Base-by-base conservation (phyloP, 2,329 filamentous ascomycete species). In the Oidium heveae region DNA sequence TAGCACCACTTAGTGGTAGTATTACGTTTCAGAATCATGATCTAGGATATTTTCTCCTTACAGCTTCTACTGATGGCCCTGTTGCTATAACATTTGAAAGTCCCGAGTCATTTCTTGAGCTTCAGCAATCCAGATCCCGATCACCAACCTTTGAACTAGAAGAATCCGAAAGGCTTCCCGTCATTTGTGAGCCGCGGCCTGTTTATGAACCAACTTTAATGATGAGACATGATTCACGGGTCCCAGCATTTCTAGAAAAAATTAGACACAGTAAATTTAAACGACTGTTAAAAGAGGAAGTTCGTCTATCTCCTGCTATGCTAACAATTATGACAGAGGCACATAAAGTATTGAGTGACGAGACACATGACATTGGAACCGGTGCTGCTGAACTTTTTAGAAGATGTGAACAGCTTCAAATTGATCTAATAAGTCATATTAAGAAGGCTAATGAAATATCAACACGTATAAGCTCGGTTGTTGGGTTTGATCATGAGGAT, bases 311-410 rank as follows among this genome's bases (percentile, higher is more conserved):
- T 22, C 77, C 82, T 13, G 75, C 82, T 22, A 84, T 82, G 1
- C 71, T 88, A 18, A 75, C 80, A 58, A 72, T 86, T 39, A 75
- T 89, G 59, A 83, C 81, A 32, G 78, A 84, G 56, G 78, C 79
- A 0, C 84, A 89, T 65, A 79, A 82, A 62, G 70, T 84, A 5
- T 70, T 88, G 6, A 78, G 78, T 58, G 73, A 75, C 10, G 82
- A 88, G 65, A 86, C 82, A 0, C 72, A 82, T 59, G 72, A 72
- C 12, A 71, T 88, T 12, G 82, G 82, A 16, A 69, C 75, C 46
- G 83, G 81, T 1, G 83, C 81, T 0, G 76, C 82, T 1, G 82
- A 86, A 61, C 70, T 88, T 6, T 88, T 87, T 67, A 72, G 79
- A 28, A 74, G 79, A 55, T 85, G 82, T 57, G 75, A 82, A 59